Percentiles rank a stretch among this genome's conserved stretches.
phyloP scores from a whole-genome alignment of 2,329 filamentous ascomycete species.

The Hymenotorrendiella dingleyae region DNA sequence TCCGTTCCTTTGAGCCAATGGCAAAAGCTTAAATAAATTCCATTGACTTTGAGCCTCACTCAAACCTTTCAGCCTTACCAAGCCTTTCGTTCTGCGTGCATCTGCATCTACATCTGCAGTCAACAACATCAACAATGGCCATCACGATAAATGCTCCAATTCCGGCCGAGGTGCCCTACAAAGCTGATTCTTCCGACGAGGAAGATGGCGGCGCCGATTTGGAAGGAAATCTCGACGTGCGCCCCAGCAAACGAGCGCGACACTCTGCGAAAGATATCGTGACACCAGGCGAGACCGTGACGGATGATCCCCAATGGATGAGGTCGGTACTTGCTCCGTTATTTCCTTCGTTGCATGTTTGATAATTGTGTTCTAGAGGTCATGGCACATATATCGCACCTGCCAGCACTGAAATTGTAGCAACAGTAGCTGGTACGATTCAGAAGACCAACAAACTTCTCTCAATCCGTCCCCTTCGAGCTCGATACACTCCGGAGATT shows the following conservation, averaged over 20 bases:
- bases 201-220: conserved; percentile 30
- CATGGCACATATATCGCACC: conserved; percentile 80
- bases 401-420: conserved; percentile 64
- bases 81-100: no score
- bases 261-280: conserved; percentile 52
- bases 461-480: conserved; percentile 81
- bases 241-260: conserved; percentile 36
- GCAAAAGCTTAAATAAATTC: no score
- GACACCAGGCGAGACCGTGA: conserved; percentile 84
- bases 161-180: conserved; percentile 18
- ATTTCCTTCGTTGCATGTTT: not conserved
- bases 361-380: conserved; percentile 50
- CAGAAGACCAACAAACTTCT: conserved; percentile 96
- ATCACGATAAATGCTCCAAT: conserved; percentile 31
- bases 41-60: no score
- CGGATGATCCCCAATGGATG: conserved; percentile 96
- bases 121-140: conserved; percentile 28
- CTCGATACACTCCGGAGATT: conserved; percentile 92
- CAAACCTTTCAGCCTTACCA: no score
- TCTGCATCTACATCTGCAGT: no score
- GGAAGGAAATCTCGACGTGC: conserved; percentile 36
- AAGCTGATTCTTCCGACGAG: conserved; percentile 15
- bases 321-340: conserved; percentile 40
- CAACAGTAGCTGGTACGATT: conserved; percentile 84
- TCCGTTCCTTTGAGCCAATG: no score